These are phyloP conservation scores for Croton setiger DNA, from an alignment of 441 rosid genomes.

Conservation along the genomic window DNA sequence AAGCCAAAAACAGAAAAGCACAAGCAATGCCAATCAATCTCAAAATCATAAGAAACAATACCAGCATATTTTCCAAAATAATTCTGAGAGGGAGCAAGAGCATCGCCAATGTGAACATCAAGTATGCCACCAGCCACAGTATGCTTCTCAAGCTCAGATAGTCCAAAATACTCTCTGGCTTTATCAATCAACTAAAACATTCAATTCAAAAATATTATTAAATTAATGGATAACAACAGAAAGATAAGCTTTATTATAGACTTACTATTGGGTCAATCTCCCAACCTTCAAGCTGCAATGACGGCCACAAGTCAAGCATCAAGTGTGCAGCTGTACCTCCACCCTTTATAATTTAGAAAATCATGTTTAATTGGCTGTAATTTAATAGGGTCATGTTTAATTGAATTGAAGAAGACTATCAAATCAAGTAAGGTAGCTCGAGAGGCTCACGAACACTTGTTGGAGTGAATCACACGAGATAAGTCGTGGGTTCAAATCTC, in stretches of 20 bases:
- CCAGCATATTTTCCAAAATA: conserved; percentile 57
- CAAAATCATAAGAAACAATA: conserved; percentile 22
- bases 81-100: conserved; percentile 38
- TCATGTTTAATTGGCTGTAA: not conserved
- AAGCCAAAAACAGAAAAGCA: not conserved
- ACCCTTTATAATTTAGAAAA: conserved; percentile 37
- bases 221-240: not conserved
- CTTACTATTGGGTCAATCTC: conserved; percentile 84
- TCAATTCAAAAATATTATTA: conserved; percentile 5
- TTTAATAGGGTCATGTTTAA: too few relatives aligned
- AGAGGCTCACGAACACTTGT: too few relatives aligned
- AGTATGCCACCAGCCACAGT: conserved; percentile 56
- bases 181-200: conserved; percentile 56
- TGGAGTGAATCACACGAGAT: too few relatives aligned
- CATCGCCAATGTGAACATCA: conserved; percentile 56
- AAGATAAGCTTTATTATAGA: not conserved
- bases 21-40: not conserved
- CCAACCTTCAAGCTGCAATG: conserved; percentile 72
- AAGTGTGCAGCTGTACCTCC: conserved; percentile 91
- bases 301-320: conserved; percentile 81
- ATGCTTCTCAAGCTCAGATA: conserved; percentile 60
- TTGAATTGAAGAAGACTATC: not conserved
- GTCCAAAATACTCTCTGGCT: conserved; percentile 59
- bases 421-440: too few relatives aligned
- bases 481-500: too few relatives aligned